A percentile compares a stretch with the other conserved stretches of the same genome.
phyloP scores from a whole-genome alignment of 148 eudicot species.

The Diospyros kaki region DNA sequence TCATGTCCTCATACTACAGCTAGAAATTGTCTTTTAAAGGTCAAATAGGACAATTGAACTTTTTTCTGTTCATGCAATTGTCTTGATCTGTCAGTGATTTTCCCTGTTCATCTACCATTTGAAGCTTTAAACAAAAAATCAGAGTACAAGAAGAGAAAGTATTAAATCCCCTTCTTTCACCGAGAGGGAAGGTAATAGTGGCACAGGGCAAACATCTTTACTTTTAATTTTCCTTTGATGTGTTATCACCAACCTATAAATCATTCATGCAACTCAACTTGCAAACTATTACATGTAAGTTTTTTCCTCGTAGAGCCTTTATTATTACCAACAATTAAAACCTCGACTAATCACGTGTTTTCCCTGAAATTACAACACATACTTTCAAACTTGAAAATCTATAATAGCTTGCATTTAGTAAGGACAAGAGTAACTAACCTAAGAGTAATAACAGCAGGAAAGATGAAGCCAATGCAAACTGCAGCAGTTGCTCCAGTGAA shows the following conservation, averaged over 20 bases:
- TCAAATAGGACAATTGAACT: no score
- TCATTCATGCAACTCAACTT: not conserved
- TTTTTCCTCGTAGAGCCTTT: not conserved
- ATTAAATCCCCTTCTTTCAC: no score
- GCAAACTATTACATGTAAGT: not conserved
- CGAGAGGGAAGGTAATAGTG: no score
- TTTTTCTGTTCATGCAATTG: no score
- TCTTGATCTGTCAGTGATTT: no score
- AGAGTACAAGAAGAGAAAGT: no score
- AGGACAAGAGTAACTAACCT: conserved; percentile 40
- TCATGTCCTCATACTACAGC: no score
- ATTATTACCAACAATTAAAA: not conserved
- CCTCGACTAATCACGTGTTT: not conserved
- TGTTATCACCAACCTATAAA: not conserved
- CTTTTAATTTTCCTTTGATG: not conserved
- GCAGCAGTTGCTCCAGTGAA: conserved; percentile 99
- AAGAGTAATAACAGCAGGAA: conserved; percentile 85
- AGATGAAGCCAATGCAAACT: conserved; percentile 73
- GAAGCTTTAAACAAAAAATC: no score
- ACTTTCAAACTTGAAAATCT: not conserved
- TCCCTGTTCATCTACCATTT: no score
- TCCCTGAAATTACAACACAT: not conserved
- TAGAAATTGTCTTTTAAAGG: no score
- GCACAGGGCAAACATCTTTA: no score
- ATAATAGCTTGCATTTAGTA: not conserved